Evolutionary conservation across 257 asterid genomes (phyloP).

Genomic region (Ballota nigra): DNA sequence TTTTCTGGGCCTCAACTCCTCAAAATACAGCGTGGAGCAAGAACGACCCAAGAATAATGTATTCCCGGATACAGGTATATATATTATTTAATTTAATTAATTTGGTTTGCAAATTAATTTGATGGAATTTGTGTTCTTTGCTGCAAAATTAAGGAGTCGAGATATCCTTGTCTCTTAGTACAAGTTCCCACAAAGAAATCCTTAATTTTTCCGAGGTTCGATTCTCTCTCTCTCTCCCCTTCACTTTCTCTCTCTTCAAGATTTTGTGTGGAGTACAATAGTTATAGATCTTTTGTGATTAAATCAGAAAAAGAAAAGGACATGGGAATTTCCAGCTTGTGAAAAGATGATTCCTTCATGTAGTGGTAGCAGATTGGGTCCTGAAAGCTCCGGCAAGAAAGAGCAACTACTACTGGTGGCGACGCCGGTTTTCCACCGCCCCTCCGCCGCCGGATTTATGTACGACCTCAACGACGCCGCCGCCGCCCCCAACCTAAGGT

Average conservation of each 20-base stretch:
- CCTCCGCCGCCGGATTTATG: slow-evolving; percentile 21
- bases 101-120: background rate
- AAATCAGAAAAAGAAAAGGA: slow-evolving; percentile 14
- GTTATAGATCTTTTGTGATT: background rate
- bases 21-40: background rate
- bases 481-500: slow-evolving; percentile 24
- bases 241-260: background rate
- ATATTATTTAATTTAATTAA: too few relatives aligned
- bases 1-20: slow-evolving; percentile 40
- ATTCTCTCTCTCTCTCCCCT: background rate
- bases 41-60: background rate
- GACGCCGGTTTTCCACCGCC: slow-evolving; percentile 15
- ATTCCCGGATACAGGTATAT: slow-evolving; percentile 25
- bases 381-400: background rate
- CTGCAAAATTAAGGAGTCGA: slow-evolving; percentile 30
- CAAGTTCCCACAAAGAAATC: slow-evolving; percentile 15
- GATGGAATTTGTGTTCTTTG: background rate
- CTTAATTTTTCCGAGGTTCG: slow-evolving; percentile 20
- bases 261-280: background rate
- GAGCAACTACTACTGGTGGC: slow-evolving; percentile 19
- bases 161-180: slow-evolving; percentile 39
- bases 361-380: slow-evolving; percentile 15
- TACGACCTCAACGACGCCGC: slow-evolving; percentile 30
- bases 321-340: slow-evolving; percentile 16
- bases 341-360: slow-evolving; percentile 18